Percentiles rank a stretch among this genome's conserved stretches.
phyloP scores from a whole-genome alignment of 2,329 filamentous ascomycete species.

The Trichophyton equinum region DNA sequence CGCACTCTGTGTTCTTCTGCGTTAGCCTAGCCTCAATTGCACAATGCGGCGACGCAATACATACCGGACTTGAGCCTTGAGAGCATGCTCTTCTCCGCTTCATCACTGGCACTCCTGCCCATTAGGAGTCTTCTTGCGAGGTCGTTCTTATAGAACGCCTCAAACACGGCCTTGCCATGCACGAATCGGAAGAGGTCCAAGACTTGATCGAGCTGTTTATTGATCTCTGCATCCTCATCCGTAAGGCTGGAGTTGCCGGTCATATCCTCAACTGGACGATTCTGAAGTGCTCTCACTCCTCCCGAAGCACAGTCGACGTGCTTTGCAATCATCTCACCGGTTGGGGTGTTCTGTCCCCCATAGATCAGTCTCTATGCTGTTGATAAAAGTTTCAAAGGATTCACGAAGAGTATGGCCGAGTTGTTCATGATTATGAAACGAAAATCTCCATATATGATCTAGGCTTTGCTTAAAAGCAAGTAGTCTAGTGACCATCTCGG shows the following conservation, averaged over 20 bases:
- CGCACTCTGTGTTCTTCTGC: conserved; percentile 53
- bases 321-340: conserved; percentile 97
- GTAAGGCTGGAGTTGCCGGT: conserved; percentile 49
- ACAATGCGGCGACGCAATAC: conserved; percentile 11
- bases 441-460: conserved; percentile 61
- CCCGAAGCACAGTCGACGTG: conserved; percentile 90
- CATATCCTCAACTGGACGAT: conserved; percentile 46
- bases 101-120: conserved; percentile 82
- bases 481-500: conserved; percentile 76
- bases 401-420: conserved; percentile 71
- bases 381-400: conserved; percentile 82
- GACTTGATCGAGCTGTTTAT: conserved; percentile 81
- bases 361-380: conserved; percentile 59
- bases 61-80: conserved; percentile 64
- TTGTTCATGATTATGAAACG: conserved; percentile 65
- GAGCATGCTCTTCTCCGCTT: conserved; percentile 93
- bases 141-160: conserved; percentile 98
- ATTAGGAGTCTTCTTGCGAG: conserved; percentile 79
- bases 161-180: conserved; percentile 92
- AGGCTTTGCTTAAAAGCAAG: conserved; percentile 68
- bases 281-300: conserved; percentile 70
- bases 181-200: conserved; percentile 94
- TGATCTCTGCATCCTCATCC: conserved; percentile 85
- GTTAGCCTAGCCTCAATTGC: not conserved
- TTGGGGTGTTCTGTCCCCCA: conserved; percentile 81